Conservation (phyloP, 768 basidiomycete genomes). For the Clitopilus hobsonii region DNA sequence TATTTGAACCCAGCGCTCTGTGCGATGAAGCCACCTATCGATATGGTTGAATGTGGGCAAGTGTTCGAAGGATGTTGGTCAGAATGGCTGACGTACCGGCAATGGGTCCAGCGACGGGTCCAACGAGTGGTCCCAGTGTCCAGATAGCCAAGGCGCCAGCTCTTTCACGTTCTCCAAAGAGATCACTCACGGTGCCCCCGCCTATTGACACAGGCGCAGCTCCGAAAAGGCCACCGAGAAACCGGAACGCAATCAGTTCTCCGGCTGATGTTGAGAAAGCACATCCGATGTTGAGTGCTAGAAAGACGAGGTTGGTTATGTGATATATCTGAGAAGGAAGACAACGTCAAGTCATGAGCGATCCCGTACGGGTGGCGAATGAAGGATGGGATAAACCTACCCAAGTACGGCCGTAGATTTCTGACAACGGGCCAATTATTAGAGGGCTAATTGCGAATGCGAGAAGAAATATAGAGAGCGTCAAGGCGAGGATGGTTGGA, state of each 20-base stretch:
- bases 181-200: slow-evolving; percentile 47
- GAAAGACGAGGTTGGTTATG: slow-evolving; percentile 41
- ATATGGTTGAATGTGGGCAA: slow-evolving; percentile 20
- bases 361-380: no score
- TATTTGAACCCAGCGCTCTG: slow-evolving; percentile 45
- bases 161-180: slow-evolving; percentile 50
- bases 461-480: slow-evolving; percentile 58
- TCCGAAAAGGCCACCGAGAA: slow-evolving; percentile 53
- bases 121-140: slow-evolving; percentile 48
- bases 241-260: slow-evolving; percentile 48
- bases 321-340: slow-evolving; percentile 45
- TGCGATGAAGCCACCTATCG: slow-evolving; percentile 49
- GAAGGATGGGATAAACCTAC: slow-evolving; percentile 25
- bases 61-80: background rate
- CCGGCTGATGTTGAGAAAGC: slow-evolving; percentile 45
- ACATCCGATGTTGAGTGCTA: slow-evolving; percentile 53
- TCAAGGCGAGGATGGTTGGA: slow-evolving; percentile 49
- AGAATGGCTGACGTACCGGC: background rate
- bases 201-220: slow-evolving; percentile 44
- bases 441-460: slow-evolving; percentile 57
- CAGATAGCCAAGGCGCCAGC: slow-evolving; percentile 43
- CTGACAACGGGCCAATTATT: slow-evolving; percentile 24
- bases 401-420: slow-evolving; percentile 54
- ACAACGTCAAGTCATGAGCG: no score
- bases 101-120: slow-evolving; percentile 35